Conservation (phyloP, 305 asterid genomes). For the Caryopteris hybrid region DNA sequence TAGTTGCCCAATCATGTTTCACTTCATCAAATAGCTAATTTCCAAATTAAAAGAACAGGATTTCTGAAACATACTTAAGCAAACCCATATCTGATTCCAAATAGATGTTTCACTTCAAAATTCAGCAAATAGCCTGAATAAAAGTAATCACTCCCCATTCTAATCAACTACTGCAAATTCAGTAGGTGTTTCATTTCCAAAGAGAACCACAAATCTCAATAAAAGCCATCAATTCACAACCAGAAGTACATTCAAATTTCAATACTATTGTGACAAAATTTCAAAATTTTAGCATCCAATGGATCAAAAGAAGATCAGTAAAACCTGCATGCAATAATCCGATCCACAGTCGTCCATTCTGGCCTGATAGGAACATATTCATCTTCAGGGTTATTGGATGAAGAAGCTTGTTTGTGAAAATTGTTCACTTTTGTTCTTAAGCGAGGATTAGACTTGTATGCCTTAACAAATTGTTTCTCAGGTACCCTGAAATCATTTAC, state of each 20-base stretch:
- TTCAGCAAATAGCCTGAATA: not conserved
- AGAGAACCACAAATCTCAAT: constrained; percentile 3
- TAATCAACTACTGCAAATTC: constrained; percentile 8
- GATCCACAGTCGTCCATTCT: constrained; percentile 95
- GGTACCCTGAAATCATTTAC: constrained; percentile 74
- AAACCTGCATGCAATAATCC: constrained; percentile 87
- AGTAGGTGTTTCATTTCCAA: not conserved
- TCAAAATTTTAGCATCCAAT: constrained; percentile 3
- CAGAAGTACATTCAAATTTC: not conserved
- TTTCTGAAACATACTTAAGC: not conserved
- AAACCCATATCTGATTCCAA: constrained; percentile 5
- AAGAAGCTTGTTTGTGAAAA: constrained; percentile 69
- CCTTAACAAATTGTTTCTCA: constrained; percentile 76
- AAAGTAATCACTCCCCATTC: not conserved
- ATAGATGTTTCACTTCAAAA: constrained; percentile 5
- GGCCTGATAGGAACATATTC: constrained; percentile 82
- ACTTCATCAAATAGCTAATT: not conserved
- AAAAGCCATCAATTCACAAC: constrained; percentile 1
- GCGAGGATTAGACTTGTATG: constrained; percentile 87
- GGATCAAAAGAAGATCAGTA: constrained; percentile 10
- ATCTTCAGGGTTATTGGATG: constrained; percentile 67
- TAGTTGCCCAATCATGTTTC: not conserved
- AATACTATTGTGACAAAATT: not conserved
- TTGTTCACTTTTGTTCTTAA: constrained; percentile 80
- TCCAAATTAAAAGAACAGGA: not conserved